These are phyloP conservation scores for Fusarium piperis DNA, from an alignment of 2,329 filamentous ascomycete species.

Conservation along the genomic window DNA sequence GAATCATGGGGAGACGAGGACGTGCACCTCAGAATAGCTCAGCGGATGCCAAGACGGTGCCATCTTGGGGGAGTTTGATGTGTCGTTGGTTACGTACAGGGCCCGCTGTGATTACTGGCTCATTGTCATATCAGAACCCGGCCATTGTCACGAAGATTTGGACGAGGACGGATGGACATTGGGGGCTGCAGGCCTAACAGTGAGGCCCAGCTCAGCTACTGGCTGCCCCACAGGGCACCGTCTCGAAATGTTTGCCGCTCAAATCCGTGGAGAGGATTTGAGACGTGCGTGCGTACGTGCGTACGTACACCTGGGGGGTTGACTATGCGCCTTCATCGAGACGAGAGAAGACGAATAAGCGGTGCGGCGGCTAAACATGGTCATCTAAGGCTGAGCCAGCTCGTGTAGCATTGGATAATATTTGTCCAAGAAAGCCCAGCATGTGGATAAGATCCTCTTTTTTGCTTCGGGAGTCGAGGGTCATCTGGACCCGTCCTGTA, in stretches of 20 bases:
- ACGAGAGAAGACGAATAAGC: neutral
- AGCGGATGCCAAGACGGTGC: neutral
- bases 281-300: neutral
- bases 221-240: neutral
- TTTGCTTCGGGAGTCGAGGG: neutral
- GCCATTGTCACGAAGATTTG: neutral
- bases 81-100: slow-evolving; percentile 22
- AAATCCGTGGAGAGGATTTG: neutral
- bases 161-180: neutral
- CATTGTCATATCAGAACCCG: neutral
- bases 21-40: slow-evolving; percentile 8
- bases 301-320: neutral
- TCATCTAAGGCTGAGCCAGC: slow-evolving; percentile 9
- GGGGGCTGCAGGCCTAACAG: neutral
- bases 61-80: slow-evolving; percentile 2
- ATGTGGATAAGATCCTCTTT: neutral
- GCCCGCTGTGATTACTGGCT: neutral
- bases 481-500: neutral
- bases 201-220: neutral
- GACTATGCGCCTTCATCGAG: no score
- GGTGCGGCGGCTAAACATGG: slow-evolving; percentile 20
- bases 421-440: neutral
- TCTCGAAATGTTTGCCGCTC: neutral
- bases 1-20: slow-evolving; percentile 19
- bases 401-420: neutral